phyloP scores from a whole-genome alignment of 2,329 filamentous ascomycete species.

The Parafenestella ontariensis region DNA sequence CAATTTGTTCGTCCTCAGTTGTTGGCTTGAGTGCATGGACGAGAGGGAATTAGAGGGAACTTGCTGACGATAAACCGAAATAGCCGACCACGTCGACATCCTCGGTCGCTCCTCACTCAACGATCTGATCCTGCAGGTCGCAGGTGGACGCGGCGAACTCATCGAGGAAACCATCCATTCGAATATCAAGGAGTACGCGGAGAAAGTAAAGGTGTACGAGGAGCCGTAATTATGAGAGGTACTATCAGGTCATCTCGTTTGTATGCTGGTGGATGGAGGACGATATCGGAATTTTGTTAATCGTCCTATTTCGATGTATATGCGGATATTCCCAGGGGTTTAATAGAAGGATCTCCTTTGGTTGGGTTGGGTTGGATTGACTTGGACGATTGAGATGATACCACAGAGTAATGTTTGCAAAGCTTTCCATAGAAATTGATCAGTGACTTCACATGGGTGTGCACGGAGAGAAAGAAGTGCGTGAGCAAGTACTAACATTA shows the following conservation, averaged over 20 bases:
- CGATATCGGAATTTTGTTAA: background rate
- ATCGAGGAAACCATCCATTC: slow-evolving; percentile 82
- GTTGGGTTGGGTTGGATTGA: background rate
- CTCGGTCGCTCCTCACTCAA: slow-evolving; percentile 87
- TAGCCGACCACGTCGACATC: slow-evolving; percentile 96
- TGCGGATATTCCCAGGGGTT: background rate
- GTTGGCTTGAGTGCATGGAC: background rate
- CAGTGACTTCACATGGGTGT: too few relatives aligned
- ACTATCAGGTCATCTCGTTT: too few relatives aligned
- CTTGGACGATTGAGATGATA: background rate
- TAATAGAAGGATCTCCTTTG: background rate
- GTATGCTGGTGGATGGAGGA: background rate
- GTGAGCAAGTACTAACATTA: slow-evolving; percentile 8
- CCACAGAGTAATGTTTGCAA: background rate
- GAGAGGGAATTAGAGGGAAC: background rate
- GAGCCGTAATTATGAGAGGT: slow-evolving; percentile 20
- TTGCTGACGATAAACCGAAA: slow-evolving; percentile 11
- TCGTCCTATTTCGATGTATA: background rate
- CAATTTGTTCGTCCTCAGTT: background rate
- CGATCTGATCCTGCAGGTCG: slow-evolving; percentile 85
- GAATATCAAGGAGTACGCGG: slow-evolving; percentile 81
- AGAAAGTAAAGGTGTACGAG: slow-evolving; percentile 82
- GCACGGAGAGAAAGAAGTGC: too few relatives aligned
- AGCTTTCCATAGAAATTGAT: too few relatives aligned
- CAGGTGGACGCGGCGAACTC: slow-evolving; percentile 80